These are phyloP conservation scores for Fusarium hostae DNA, from an alignment of 2,329 filamentous ascomycete genomes.

Conservation along the genomic window DNA sequence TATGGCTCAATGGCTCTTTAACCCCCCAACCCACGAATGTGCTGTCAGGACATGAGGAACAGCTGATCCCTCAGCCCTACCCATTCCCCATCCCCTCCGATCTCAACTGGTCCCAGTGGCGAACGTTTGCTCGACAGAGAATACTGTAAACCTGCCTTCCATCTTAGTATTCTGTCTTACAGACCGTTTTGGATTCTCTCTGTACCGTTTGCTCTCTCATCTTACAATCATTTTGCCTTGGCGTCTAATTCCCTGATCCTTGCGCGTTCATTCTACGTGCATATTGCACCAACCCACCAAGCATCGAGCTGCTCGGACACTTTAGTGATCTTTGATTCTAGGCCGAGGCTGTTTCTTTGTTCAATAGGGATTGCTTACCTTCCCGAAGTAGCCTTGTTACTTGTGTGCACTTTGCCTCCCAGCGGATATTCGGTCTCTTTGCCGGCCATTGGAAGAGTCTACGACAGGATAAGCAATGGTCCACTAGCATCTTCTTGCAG, in stretches of 20 bases:
- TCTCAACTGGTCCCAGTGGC: conserved; percentile 21
- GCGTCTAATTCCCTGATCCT: conserved; percentile 5
- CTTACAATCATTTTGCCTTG: conserved; percentile 2
- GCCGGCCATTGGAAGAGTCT: background rate
- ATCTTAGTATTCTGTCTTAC: conserved; percentile 15
- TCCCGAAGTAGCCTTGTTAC: conserved; percentile 9
- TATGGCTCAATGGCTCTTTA: background rate
- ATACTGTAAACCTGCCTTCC: conserved; percentile 5
- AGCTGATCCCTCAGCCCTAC: conserved; percentile 44
- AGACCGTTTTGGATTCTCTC: conserved; percentile 14
- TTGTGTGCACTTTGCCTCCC: conserved; percentile 1
- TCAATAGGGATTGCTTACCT: conserved; percentile 9
- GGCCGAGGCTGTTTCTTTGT: conserved; percentile 20
- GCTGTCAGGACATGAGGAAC: conserved; percentile 19
- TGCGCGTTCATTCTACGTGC: conserved; percentile 3
- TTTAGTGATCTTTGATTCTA: conserved; percentile 12
- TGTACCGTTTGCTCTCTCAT: conserved; percentile 3
- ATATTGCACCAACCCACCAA: conserved; percentile 12
- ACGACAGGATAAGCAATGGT: conserved; percentile 38
- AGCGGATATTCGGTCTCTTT: background rate
- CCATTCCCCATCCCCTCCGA: conserved; percentile 3
- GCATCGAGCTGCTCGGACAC: conserved; percentile 11
- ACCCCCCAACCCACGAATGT: conserved; percentile 1
- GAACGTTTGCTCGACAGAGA: conserved; percentile 11
- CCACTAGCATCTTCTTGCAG: conserved; percentile 32